A percentile compares a stretch with the other conserved stretches of the same genome.
Conservation (phyloP, 495 filamentous ascomycete genomes). For the Emericellopsis terricola region DNA sequence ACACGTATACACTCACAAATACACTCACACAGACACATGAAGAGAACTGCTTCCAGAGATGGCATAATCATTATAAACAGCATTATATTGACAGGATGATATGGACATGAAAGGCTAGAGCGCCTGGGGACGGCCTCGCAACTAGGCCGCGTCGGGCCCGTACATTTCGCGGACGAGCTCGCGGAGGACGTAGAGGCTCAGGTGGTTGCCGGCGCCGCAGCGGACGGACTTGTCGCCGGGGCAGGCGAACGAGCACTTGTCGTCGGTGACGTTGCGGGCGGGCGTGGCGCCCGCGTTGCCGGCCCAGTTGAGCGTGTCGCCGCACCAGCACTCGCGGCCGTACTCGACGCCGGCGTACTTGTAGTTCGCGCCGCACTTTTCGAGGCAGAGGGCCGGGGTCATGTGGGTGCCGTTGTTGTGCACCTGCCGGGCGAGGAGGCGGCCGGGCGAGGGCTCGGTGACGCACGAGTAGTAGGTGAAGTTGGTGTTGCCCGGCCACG, state of each 20-base stretch:
- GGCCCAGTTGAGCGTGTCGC: conserved; percentile 5
- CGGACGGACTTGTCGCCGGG: neutral
- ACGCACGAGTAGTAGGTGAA: conserved; percentile 12
- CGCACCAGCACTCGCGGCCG: too few relatives aligned
- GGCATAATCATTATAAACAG: too few relatives aligned
- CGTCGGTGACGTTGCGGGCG: conserved; percentile 1
- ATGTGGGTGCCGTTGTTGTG: conserved; percentile 7
- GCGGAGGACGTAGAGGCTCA: conserved; percentile 3
- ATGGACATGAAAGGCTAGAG: too few relatives aligned
- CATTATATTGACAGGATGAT: too few relatives aligned
- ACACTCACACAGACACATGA: too few relatives aligned
- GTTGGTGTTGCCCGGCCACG: conserved; percentile 9
- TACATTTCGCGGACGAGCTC: too few relatives aligned
- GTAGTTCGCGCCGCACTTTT: conserved; percentile 3
- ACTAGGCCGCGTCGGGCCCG: too few relatives aligned
- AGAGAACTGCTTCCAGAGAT: too few relatives aligned
- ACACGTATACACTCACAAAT: too few relatives aligned
- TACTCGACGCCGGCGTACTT: conserved; percentile 13
- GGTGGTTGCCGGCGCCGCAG: conserved; percentile 1
- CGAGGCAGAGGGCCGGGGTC: conserved; percentile 8
- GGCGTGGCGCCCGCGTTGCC: conserved; percentile 3
- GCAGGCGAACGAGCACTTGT: neutral
- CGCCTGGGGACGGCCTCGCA: too few relatives aligned
- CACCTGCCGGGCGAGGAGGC: conserved; percentile 7
- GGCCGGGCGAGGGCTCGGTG: conserved; percentile 8